Evolutionary conservation across 179 eudicot species (phyloP), one percentile per base, ranked within the genome.

Genomic region (Nepenthes alata): DNA sequence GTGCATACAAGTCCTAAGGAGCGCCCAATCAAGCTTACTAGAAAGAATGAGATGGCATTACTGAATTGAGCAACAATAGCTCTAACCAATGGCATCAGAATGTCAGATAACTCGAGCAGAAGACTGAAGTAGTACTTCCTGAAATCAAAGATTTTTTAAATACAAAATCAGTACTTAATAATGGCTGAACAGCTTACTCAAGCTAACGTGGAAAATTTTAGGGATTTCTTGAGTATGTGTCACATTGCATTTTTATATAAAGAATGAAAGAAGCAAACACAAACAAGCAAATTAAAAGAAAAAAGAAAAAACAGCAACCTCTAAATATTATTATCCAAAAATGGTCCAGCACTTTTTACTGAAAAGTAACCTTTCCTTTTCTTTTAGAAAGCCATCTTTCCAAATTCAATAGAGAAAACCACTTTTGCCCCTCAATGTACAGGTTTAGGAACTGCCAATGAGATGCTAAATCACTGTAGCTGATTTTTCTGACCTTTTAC

Each of bases 1-100:
- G 90, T 81, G 52, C 83, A 93, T 57, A 93, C 83, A 41, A 93
- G 98, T 55, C 98, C 96, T 49, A 93, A 77, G 6, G 98, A 93
- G 58, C 96, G 82, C 16, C 98, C 96, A 41, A 93, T 89, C 84
- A 93, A 76, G 81, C 76, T 81, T 35, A 93, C 95, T 1, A 93
- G 90, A 67, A 89, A 79, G 72, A 93, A 89, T 2, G 98, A 89
- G 81, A 89, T 75, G 67, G 96, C 98, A 59, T 82, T 88, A 7
- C 98, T 85, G 59, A 89, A 76, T 77, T 85, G 87, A 60, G 84
- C 80, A 65, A 83, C 59, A 37, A 83, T 38, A 6, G 86, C 80
- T 72, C 75, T 89, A 3, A 82, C 72, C 74, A 93, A 48, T 2
- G 98, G 96, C 86, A 83, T 69, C 12, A 80, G 73, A 54, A 93